phyloP scores from a whole-genome alignment of 768 basidiomycete species.

The Candolleomyces eurysporus region DNA sequence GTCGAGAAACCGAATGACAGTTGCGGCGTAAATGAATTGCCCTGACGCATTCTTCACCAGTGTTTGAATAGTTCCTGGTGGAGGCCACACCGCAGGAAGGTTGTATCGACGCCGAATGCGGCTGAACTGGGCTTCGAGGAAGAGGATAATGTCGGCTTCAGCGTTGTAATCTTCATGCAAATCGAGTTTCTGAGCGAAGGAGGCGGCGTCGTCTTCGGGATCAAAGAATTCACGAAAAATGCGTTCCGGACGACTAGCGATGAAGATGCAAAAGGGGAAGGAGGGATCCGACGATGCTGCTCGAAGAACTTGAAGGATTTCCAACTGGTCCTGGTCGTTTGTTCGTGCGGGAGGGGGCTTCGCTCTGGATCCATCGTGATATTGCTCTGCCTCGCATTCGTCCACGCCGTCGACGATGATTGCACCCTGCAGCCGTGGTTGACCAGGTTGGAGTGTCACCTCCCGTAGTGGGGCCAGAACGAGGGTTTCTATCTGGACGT shows the following conservation, averaged over 20 bases:
- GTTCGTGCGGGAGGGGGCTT: not conserved
- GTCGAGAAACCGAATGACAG: not conserved
- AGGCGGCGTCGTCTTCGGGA: no score
- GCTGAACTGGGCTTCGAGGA: not conserved
- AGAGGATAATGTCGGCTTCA: not conserved
- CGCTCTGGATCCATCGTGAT: not conserved
- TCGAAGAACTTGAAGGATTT: not conserved
- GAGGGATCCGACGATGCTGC: not conserved
- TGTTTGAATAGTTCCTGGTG: not conserved
- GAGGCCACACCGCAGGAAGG: not conserved
- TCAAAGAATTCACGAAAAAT: not conserved
- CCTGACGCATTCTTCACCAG: not conserved
- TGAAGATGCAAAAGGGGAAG: not conserved
- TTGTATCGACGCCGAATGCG: not conserved
- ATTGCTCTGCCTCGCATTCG: not conserved
- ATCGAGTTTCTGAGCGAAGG: not conserved
- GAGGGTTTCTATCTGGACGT: not conserved
- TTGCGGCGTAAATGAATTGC: not conserved
- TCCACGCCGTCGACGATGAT: not conserved
- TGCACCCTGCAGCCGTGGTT: not conserved
- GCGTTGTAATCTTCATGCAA: not conserved
- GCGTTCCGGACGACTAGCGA: not conserved
- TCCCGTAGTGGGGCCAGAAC: not conserved
- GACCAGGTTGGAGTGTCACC: not conserved
- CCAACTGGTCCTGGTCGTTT: not conserved